phyloP scores from a whole-genome alignment of 1,284 basidiomycete genomes.

The Paramarasmius palmivorus region DNA sequence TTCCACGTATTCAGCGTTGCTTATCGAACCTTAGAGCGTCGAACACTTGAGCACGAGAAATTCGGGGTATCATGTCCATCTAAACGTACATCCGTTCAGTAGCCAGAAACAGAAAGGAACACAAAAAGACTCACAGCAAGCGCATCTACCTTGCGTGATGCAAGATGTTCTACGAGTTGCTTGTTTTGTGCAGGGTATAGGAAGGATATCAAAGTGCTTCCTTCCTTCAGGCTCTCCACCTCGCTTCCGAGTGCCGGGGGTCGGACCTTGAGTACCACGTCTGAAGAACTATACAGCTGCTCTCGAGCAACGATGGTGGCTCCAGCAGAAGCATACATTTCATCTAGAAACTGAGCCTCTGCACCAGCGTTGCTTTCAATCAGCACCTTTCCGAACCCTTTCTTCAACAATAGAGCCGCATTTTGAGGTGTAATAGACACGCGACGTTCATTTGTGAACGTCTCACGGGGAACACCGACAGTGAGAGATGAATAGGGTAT shows the following conservation, averaged over 20 bases:
- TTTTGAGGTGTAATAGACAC: conserved; percentile 82
- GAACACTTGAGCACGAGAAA: conserved; percentile 84
- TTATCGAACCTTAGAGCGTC: conserved; percentile 72
- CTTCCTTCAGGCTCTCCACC: conserved; percentile 58
- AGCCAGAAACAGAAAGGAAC: not conserved
- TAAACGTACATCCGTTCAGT: conserved; percentile 18
- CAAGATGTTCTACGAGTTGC: conserved; percentile 64
- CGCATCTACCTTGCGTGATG: conserved; percentile 61
- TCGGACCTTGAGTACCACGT: conserved; percentile 83
- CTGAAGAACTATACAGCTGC: conserved; percentile 61
- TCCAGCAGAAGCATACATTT: conserved; percentile 76
- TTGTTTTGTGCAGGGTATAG: conserved; percentile 82
- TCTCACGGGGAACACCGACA: conserved; percentile 78
- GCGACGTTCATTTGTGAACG: conserved; percentile 73
- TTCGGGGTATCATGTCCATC: conserved; percentile 89
- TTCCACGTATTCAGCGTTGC: not conserved
- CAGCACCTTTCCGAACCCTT: conserved; percentile 73
- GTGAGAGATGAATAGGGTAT: conserved; percentile 71
- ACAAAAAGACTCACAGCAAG: conserved; percentile 46
- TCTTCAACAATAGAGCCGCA: conserved; percentile 71
- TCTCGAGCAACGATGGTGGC: conserved; percentile 69
- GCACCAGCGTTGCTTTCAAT: conserved; percentile 73
- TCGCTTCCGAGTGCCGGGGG: conserved; percentile 68
- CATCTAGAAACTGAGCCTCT: conserved; percentile 76
- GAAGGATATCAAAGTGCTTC: conserved; percentile 81